phyloP scores from a whole-genome alignment of 2,329 filamentous ascomycete species.

The Penicillium sp. region DNA sequence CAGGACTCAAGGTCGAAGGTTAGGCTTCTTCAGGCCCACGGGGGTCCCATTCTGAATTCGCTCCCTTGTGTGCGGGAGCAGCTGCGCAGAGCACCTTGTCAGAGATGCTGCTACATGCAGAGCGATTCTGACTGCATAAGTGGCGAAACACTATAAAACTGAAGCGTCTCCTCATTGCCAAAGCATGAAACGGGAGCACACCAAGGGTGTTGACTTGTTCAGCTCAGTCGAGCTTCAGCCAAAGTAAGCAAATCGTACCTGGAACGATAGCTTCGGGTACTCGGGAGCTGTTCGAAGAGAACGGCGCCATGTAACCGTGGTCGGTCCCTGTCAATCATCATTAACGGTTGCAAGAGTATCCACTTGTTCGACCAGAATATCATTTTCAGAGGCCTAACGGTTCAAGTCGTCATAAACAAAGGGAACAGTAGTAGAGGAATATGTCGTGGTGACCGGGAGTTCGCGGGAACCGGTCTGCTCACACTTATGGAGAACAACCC shows the following conservation, averaged over 20 bases:
- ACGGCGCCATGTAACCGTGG: not conserved
- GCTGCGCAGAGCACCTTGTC: not conserved
- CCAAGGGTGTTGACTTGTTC: too few relatives aligned
- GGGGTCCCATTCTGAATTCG: not conserved
- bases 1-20: not conserved
- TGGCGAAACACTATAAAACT: not conserved
- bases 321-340: not conserved
- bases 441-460: not conserved
- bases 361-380: not conserved
- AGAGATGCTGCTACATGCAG: not conserved
- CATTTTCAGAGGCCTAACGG: not conserved
- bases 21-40: constrained; percentile 1
- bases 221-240: not conserved
- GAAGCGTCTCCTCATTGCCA: not conserved
- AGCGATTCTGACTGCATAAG: not conserved
- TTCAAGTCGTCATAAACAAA: not conserved
- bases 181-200: not conserved
- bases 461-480: not conserved
- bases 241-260: not conserved
- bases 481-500: not conserved
- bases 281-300: not conserved
- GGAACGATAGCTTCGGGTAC: not conserved
- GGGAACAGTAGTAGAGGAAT: not conserved
- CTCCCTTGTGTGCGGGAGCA: not conserved
- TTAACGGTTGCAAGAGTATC: not conserved